Evolutionary conservation across 306 rosid genomes (phyloP), one percentile per base, ranked within the genome.

Genomic region (Ormosia emarginata): DNA sequence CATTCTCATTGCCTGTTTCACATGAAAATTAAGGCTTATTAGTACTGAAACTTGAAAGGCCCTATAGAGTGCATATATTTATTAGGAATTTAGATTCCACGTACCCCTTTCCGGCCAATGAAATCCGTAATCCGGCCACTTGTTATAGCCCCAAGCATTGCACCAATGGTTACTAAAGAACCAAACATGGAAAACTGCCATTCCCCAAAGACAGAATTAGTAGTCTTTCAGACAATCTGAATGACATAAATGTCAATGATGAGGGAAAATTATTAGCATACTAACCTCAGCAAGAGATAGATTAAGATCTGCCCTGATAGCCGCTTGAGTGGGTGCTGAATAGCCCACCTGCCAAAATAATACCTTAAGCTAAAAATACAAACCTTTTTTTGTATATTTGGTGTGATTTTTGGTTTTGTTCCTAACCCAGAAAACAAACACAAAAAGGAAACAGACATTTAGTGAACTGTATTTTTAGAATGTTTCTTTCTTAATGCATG

Each of bases 111-210:
- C 34, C 96, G 84, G 47, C 98, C 94, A 12, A 86, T 77, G 62
- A 87, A 87, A 85, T 93, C 98, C 0, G 96, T 74, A 39, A 90
- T 85, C 34, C 79, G 30, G 13, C 96, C 98, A 78, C 96, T 90
- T 30, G 94, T 78, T 53, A 89, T 55, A 55, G 93, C 98, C 1
- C 98, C 96, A 70, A 93, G 81, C 98, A 87, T 88, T 56, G 96
- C 98, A 56, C 96, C 96, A 83, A 93, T 90, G 36, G 94, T 90
- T 53, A 91, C 82, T 58, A 93, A 87, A 59, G 98, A 91, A 29
- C 96, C 98, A 86, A 93, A 93, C 89, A 87, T 83, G 75, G 98
- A 91, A 82, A 88, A 93, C 98, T 93, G 91, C 63, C 79, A 70
- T 44, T 75, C 85, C 11, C 17, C 56, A 44, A 34, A 34, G 4